Evolutionary conservation across 2,329 filamentous ascomycete species (phyloP).

Genomic region (Colletotrichum theobromicola): DNA sequence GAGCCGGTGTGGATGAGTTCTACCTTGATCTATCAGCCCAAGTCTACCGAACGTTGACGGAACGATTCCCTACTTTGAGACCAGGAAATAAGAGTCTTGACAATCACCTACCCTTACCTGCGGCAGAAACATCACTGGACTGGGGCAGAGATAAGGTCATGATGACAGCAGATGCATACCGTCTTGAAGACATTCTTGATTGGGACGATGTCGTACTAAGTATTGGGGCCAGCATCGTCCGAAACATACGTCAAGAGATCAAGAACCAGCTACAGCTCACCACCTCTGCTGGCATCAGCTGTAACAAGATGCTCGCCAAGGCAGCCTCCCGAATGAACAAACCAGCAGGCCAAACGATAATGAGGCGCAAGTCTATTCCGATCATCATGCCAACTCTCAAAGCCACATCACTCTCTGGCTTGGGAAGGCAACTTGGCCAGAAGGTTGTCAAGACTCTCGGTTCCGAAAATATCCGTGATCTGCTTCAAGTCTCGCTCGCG

Average conservation of each 20-base stretch:
- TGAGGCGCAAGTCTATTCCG: background rate
- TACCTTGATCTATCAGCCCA: background rate
- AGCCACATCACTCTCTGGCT: background rate
- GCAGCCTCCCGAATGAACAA: background rate
- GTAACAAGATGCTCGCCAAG: background rate
- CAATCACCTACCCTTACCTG: background rate
- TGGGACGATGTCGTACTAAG: background rate
- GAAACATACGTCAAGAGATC: background rate
- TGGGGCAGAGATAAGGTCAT: background rate
- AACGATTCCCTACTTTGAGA: background rate
- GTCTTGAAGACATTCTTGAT: background rate
- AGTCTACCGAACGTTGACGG: background rate
- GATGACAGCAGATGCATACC: rapidly evolving
- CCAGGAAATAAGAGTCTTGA: background rate
- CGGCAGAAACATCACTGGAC: background rate
- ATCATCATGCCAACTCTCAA: background rate
- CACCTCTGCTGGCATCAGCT: background rate
- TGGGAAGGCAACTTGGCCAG: background rate
- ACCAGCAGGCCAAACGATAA: background rate
- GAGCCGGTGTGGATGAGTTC: background rate
- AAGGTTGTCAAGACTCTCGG: background rate
- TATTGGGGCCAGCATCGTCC: background rate
- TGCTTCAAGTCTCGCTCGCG: background rate
- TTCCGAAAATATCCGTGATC: background rate
- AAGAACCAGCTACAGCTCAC: background rate